phyloP scores from a whole-genome alignment of 768 basidiomycete genomes.

The Crucibulum laeve region DNA sequence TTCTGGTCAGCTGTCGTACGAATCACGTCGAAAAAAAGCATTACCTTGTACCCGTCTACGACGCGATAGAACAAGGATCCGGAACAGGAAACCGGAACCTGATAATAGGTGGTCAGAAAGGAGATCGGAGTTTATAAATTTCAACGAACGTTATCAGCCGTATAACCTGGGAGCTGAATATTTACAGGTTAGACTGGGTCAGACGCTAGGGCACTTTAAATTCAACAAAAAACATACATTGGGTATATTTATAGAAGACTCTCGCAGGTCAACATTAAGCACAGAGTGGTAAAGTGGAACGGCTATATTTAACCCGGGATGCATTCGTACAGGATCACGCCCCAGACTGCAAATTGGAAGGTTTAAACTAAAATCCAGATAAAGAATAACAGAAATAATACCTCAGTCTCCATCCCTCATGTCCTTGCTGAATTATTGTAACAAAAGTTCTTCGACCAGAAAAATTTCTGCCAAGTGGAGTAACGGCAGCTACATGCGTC shows the following conservation, averaged over 20 bases:
- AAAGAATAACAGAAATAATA: slow-evolving; percentile 11
- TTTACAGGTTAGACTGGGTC: background rate
- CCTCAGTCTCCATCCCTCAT: slow-evolving; percentile 49
- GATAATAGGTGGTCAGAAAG: background rate
- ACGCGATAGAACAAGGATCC: slow-evolving; percentile 55
- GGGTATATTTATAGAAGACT: slow-evolving; percentile 41
- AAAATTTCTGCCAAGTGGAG: too few relatives aligned
- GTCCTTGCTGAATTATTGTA: slow-evolving; percentile 48
- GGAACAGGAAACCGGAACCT: slow-evolving; percentile 49
- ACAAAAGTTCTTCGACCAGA: too few relatives aligned
- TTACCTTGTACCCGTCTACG: slow-evolving; percentile 41
- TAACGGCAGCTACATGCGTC: too few relatives aligned
- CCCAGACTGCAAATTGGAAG: slow-evolving; percentile 31
- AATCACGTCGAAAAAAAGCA: background rate
- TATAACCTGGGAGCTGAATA: slow-evolving; percentile 26
- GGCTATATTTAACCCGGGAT: slow-evolving; percentile 39
- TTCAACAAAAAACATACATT: slow-evolving; percentile 21
- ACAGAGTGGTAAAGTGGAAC: slow-evolving; percentile 44
- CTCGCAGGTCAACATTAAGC: slow-evolving; percentile 41
- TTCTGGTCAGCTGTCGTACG: background rate
- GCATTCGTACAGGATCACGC: slow-evolving; percentile 36
- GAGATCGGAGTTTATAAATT: background rate
- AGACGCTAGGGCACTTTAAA: background rate
- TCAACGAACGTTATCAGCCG: slow-evolving; percentile 23
- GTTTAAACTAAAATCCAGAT: background rate